Evolutionary conservation across 257 asterid species (phyloP).

Genomic region (Coffea eugenioides): DNA sequence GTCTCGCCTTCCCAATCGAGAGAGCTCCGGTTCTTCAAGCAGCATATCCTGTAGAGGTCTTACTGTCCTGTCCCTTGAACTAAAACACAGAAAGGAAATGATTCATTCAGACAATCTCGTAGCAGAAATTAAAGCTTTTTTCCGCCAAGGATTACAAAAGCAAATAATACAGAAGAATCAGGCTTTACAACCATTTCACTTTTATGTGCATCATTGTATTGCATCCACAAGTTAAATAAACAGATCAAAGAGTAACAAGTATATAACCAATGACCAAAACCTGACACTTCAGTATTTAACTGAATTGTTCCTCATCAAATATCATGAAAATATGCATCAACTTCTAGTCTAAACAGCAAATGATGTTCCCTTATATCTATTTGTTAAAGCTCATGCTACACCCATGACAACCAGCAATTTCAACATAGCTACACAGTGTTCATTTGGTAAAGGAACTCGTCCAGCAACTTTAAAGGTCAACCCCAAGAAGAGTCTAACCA

Average conservation of each 20-base stretch:
- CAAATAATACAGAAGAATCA: not conserved
- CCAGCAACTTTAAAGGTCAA: not conserved
- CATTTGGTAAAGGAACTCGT: not conserved
- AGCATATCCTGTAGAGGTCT: constrained; percentile 66
- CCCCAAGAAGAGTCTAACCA: not conserved
- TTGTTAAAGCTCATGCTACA: not conserved
- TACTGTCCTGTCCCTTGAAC: constrained; percentile 35
- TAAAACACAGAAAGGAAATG: constrained; percentile 7
- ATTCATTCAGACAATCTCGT: not conserved
- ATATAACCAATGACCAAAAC: not conserved
- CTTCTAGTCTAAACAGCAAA: not conserved
- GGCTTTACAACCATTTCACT: not conserved
- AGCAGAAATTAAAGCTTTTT: not conserved
- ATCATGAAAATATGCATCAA: not conserved
- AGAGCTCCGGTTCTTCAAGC: constrained; percentile 76
- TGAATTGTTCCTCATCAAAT: not conserved
- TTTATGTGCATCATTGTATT: not conserved
- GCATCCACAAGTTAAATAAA: not conserved
- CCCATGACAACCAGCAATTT: no score
- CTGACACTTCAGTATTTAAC: not conserved
- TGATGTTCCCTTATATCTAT: not conserved
- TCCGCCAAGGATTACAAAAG: not conserved
- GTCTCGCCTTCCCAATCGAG: constrained; percentile 63
- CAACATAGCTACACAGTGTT: not conserved
- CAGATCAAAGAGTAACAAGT: not conserved